Base-by-base conservation (phyloP, 495 filamentous ascomycete genomes). In the Daldinia loculata region DNA sequence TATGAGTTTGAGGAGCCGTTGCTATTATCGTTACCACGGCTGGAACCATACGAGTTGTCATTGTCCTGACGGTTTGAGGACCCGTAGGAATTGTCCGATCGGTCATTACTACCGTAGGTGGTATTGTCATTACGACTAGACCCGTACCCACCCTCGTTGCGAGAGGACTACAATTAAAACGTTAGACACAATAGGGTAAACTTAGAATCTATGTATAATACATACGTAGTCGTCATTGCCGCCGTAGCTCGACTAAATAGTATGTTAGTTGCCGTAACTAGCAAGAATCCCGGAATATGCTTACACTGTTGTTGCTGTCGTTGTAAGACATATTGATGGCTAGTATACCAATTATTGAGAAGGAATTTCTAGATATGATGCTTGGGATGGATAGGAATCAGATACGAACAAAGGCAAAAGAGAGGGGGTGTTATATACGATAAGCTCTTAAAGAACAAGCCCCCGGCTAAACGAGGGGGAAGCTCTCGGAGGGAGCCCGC, bases 251-350 rank as follows among this genome's bases (percentile, higher is more conserved):
- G 52, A 67, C 72, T 76, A 29, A 38, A 36, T 53, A 14, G 27
- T 12, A 39, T 63, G 39, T 76, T 48, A 72, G 75, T 39, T 27
- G 6, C 30, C 1, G 19, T 27, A 17, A 17, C 0, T 32, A 6
- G 8, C 4, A 39, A 6, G 26, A n/a, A 11, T 5, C 43, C 5
- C 5, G 1, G 5, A 26, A 14, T 58, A 24, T 29, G 22, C 72
- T 70, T 48, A 75, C 67, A 14, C 34, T 36, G 48, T 59, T 27
- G 74, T 74, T 51, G 55, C 70, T 68, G 55, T 60, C 64, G 67
- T 67, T 75, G 65, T 77, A 77, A 69, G 75, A 77, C 75, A 77
- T 77, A n/a, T 48, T 73, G 67, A 77, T 60, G 24, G 32, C 41
- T 50, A 5, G 27, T 52, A 30, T 11, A 5, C 56, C 17, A 17